Evolutionary conservation across 495 filamentous ascomycete species (phyloP), one percentile per base, ranked within the genome.

Genomic region (Tuber brumale): DNA sequence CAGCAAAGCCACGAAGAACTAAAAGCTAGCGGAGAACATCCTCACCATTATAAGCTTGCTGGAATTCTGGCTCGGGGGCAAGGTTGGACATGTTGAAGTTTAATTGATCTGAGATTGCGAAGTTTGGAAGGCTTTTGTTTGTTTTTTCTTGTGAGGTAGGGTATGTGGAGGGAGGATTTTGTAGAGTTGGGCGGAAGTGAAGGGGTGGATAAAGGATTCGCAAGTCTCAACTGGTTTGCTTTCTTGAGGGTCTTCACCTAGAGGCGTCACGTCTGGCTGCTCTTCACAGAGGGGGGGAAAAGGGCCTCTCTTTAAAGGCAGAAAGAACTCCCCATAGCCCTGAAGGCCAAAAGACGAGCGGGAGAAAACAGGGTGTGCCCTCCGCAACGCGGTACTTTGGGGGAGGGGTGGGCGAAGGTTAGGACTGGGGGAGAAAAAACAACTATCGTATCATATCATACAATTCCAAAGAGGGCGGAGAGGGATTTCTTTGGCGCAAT

Each of bases 11-110:
- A 66, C 27, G 14, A 35, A 23, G 73, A 71, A 69, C 70, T 70
- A 27, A 72, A 61, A 70, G 45, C 73, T 42, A 43, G 1, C 42
- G 66, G 23, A n/a, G 69, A 19, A 19, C 70, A 14, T 61, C 77
- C 84, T 84, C 87, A 97, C 94, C 94, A 86, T 95, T 94, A 89
- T 96, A 97, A 79, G 95, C 95, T 89, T 99, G 95, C 90, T 97
- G 91, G 87, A 98, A 99, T 87, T 99, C 95, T 84, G 95, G 95
- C 88, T 99, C 95, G 75, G 86, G 85, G 72, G 93, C 89, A 82
- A 94, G 87, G 88, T 96, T 91, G 75, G 93, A 92, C 93, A 97
- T 96, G 81, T 46, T 87, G 76, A 71, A 42, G 44, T n/a, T 39
- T 74, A 37, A 19, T 27, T 70, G 74, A 31, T 21, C 27, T 21